Base-by-base conservation (phyloP, 306 rosid species). In the Acacia crassicarpa region DNA sequence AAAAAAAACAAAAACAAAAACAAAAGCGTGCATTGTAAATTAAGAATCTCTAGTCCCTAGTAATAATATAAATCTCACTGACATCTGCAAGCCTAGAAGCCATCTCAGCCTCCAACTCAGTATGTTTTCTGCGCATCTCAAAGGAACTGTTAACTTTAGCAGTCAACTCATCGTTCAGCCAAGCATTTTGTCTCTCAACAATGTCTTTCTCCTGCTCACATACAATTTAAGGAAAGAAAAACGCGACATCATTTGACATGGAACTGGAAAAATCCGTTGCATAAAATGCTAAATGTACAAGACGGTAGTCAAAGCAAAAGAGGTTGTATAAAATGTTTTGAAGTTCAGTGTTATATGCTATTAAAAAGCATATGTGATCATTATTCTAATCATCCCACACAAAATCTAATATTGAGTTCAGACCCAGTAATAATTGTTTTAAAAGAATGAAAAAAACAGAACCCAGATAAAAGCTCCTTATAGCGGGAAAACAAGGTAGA, bases 161-260 rank as follows among this genome's bases (percentile, higher is more conserved):
- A 23, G 89, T 88, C 83, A 95, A 83, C 88, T 93, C 98, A 71
- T 95, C 93, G 48, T 92, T 89, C 78, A 95, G 94, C 97, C 94
- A 95, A 23, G 78, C 82, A 80, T 89, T 95, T 77, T 95, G 99
- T 85, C 89, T 92, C 89, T 95, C 91, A 49, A 91, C 74, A 66
- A 95, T 94, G 83, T 93, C 98, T 80, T 95, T 95, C 91, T 95
- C 99, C 99, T 95, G 94, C 63, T 80, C 75, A 80, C 72, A 56
- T 46, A 23, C 51, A 72, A 48, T 59, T 63, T 25, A 16, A 43
- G 17, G 67, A 82, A 43, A 79, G 72, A 17, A 78, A 66, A 82
- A 63, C 61, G 48, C 45, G 66, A 77, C 10, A 71, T 68, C 27
- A 71, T 81, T 84, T 69, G n/a, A 74, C 33, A 83, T 74, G 71